A percentile compares a stretch with the other conserved stretches of the same genome.
Evolutionary conservation across 176 grass and related monocot genomes (phyloP).

Genomic region (Oryza meyeriana): DNA sequence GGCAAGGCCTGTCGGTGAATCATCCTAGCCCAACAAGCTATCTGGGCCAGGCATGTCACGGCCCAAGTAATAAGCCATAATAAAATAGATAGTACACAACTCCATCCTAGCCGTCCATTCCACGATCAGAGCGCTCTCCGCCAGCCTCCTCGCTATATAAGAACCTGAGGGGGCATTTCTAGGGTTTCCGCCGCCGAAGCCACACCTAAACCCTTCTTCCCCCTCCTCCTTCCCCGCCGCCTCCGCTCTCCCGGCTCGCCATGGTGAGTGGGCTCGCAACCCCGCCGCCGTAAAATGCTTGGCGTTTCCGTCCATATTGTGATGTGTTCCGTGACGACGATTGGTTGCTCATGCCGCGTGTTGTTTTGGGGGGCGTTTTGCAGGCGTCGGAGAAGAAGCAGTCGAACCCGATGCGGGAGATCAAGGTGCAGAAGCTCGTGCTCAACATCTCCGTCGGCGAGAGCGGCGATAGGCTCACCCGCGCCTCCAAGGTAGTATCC

Average conservation of each 20-base stretch:
- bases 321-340: too few relatives aligned
- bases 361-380: neutral
- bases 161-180: neutral
- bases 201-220: neutral
- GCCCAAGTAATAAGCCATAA: neutral
- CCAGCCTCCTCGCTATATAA: slow-evolving; percentile 15
- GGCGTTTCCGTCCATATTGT: neutral
- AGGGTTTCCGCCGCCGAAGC: slow-evolving; percentile 47
- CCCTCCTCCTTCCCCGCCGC: neutral
- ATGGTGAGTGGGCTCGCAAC: slow-evolving; percentile 41
- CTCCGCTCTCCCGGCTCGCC: neutral
- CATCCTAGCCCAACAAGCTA: neutral
- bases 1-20: neutral
- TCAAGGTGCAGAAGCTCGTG: slow-evolving; percentile 58
- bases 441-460: slow-evolving; percentile 53
- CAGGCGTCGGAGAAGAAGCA: slow-evolving; percentile 53
- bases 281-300: neutral
- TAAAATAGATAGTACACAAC: neutral
- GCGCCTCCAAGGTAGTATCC: slow-evolving; percentile 44
- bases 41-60: neutral
- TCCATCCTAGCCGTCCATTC: slow-evolving; percentile 20
- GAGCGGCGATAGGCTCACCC: slow-evolving; percentile 49
- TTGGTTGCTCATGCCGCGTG: slow-evolving; percentile 2
- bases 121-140: neutral
- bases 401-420: slow-evolving; percentile 46